Conservation (phyloP, 108 stramenopile genomes). For the Schizochytrium sp. region DNA sequence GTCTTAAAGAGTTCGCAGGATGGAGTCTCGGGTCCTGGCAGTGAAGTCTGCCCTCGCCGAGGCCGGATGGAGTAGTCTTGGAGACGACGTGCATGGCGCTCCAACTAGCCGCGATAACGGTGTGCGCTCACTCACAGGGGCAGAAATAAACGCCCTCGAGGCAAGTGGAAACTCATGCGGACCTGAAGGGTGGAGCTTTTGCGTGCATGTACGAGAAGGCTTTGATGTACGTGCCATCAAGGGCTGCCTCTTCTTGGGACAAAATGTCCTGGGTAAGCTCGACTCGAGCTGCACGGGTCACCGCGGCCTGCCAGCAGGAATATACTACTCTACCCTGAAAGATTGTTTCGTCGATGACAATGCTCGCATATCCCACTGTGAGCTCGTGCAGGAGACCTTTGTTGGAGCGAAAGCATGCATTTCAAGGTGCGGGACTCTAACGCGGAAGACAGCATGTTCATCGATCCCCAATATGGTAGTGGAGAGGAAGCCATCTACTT, state of each 20-base stretch:
- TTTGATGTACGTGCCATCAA: background rate
- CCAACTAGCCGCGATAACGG: background rate
- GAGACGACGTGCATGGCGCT: too few relatives aligned
- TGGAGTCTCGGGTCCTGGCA: too few relatives aligned
- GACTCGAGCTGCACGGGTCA: background rate
- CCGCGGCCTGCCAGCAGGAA: background rate
- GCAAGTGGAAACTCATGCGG: background rate
- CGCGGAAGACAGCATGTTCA: background rate
- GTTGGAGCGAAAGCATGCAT: background rate
- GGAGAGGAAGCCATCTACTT: background rate
- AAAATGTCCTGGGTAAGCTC: background rate
- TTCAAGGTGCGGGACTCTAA: background rate
- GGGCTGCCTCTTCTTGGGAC: slow-evolving; percentile 17
- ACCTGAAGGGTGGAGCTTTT: background rate
- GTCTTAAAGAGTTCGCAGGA: too few relatives aligned
- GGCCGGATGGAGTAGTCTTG: too few relatives aligned
- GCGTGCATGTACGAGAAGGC: background rate
- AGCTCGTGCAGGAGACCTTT: slow-evolving; percentile 41
- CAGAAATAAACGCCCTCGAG: background rate
- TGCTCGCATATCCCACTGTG: slow-evolving; percentile 55
- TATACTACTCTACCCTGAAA: background rate
- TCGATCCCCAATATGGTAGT: background rate
- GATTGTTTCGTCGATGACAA: slow-evolving; percentile 44
- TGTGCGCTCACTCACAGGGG: background rate
- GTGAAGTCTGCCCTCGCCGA: too few relatives aligned